Evolutionary conservation across 495 filamentous ascomycete species (phyloP).

Genomic region (Neurospora sp.): DNA sequence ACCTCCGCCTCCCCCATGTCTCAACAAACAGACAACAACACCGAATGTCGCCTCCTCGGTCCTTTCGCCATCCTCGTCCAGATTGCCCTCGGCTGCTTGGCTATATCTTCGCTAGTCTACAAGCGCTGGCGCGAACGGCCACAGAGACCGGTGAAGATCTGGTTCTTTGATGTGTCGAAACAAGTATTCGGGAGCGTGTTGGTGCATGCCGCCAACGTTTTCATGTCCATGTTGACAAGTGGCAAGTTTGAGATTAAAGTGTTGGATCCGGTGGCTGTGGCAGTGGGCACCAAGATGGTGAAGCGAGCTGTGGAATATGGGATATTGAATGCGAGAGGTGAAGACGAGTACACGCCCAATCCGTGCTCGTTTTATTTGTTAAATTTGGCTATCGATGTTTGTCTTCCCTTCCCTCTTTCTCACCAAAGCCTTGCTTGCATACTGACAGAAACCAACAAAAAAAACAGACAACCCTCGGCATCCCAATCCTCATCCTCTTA

Average conservation of each 20-base stretch:
- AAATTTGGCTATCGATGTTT: conserved; percentile 91
- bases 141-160: conserved; percentile 85
- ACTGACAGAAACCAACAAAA: not conserved
- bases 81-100: conserved; percentile 73
- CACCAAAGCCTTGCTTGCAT: not conserved
- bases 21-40: conserved; percentile 21
- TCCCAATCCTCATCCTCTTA: conserved; percentile 82
- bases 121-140: conserved; percentile 89
- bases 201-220: conserved; percentile 81
- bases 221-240: conserved; percentile 91
- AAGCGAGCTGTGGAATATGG: conserved; percentile 14
- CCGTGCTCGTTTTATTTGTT: conserved; percentile 94
- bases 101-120: conserved; percentile 76
- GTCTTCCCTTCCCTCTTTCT: conserved; percentile 22
- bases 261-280: conserved; percentile 31
- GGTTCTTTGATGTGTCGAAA: conserved; percentile 94
- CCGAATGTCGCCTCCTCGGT: conserved; percentile 75
- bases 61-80: conserved; percentile 85
- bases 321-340: conserved; percentile 18
- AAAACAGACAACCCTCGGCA: conserved; percentile 79
- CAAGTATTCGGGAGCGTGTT: conserved; percentile 92
- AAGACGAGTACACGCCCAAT: conserved; percentile 63
- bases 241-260: conserved; percentile 53
- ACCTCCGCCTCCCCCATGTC: conserved; percentile 17
- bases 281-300: conserved; percentile 5